Evolutionary conservation across 2,329 filamentous ascomycete genomes (phyloP).

Genomic region (Fusarium torreyae): DNA sequence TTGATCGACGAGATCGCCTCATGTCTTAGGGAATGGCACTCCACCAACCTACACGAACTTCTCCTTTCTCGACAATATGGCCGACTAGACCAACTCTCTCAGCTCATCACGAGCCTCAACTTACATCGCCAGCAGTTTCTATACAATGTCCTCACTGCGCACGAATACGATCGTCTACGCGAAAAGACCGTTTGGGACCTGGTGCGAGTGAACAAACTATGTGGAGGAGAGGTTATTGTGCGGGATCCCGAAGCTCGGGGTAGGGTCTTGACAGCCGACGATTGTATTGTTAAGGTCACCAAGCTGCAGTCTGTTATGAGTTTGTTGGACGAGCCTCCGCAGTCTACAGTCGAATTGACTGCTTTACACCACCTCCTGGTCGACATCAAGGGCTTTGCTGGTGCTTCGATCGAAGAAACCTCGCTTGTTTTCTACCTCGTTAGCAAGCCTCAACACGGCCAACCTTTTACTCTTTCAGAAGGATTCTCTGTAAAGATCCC

Average conservation of each 20-base stretch:
- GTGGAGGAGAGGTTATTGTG: slow-evolving; percentile 94
- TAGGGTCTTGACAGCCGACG: slow-evolving; percentile 89
- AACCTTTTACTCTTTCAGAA: slow-evolving; percentile 81
- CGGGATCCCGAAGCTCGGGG: slow-evolving; percentile 88
- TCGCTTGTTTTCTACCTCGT: slow-evolving; percentile 85
- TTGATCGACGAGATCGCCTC: slow-evolving; percentile 98
- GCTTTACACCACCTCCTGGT: slow-evolving; percentile 86
- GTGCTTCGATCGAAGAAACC: slow-evolving; percentile 81
- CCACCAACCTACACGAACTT: slow-evolving; percentile 93
- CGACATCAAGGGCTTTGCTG: slow-evolving; percentile 86
- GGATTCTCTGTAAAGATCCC: slow-evolving; percentile 85
- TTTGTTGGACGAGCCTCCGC: slow-evolving; percentile 86
- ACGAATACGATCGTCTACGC: slow-evolving; percentile 84
- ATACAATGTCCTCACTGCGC: slow-evolving; percentile 91
- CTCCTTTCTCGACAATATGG: slow-evolving; percentile 87
- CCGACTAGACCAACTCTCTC: slow-evolving; percentile 84
- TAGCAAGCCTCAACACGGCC: slow-evolving; percentile 75
- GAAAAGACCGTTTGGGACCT: slow-evolving; percentile 97
- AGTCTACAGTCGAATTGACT: slow-evolving; percentile 75
- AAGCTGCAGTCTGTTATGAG: slow-evolving; percentile 97
- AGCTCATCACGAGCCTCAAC: slow-evolving; percentile 86
- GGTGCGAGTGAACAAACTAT: slow-evolving; percentile 93
- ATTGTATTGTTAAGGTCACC: slow-evolving; percentile 92
- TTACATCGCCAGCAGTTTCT: slow-evolving; percentile 89
- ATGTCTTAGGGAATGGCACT: slow-evolving; percentile 97